Conservation (phyloP, 192 early-diverging fungal species). For the Coemansia sp. region DNA sequence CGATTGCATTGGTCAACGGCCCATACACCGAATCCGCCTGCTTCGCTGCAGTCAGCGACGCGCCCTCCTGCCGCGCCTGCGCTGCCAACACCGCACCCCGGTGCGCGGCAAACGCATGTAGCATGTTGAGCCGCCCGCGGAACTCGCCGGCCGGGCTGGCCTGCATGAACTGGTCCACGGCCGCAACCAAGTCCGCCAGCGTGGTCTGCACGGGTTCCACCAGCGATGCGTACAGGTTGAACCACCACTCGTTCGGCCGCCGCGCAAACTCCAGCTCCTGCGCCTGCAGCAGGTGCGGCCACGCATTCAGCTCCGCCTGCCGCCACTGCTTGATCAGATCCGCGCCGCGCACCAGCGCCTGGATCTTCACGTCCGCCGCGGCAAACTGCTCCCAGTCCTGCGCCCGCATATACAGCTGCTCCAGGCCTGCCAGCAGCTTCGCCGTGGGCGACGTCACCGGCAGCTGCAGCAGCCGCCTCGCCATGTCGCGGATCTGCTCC, state of each 20-base stretch:
- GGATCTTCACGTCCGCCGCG: constrained; percentile 67
- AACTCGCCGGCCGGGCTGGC: constrained; percentile 76
- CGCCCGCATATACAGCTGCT: constrained; percentile 78
- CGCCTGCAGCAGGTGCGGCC: constrained; percentile 78
- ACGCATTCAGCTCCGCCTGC: constrained; percentile 82
- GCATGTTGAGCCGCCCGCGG: constrained; percentile 63
- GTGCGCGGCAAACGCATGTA: constrained; percentile 53
- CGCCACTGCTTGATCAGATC: constrained; percentile 82
- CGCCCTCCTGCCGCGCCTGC: background rate
- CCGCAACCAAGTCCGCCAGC: constrained; percentile 47
- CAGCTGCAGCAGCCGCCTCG: constrained; percentile 57
- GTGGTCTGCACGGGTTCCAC: constrained; percentile 1
- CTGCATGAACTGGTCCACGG: constrained; percentile 77
- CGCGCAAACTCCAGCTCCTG: constrained; percentile 69
- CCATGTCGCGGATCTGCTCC: constrained; percentile 63
- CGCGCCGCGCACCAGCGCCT: constrained; percentile 57
- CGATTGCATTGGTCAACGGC: constrained; percentile 57
- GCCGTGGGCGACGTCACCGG: constrained; percentile 74
- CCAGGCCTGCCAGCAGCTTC: constrained; percentile 84
- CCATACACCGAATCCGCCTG: constrained; percentile 23
- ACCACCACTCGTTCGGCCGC: constrained; percentile 79
- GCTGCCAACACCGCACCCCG: constrained; percentile 8
- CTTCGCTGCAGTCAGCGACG: background rate
- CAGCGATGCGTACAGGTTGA: constrained; percentile 60
- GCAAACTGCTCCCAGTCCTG: constrained; percentile 95